phyloP scores from a whole-genome alignment of 78 protist species.

The Chrysochromulina parva region DNA sequence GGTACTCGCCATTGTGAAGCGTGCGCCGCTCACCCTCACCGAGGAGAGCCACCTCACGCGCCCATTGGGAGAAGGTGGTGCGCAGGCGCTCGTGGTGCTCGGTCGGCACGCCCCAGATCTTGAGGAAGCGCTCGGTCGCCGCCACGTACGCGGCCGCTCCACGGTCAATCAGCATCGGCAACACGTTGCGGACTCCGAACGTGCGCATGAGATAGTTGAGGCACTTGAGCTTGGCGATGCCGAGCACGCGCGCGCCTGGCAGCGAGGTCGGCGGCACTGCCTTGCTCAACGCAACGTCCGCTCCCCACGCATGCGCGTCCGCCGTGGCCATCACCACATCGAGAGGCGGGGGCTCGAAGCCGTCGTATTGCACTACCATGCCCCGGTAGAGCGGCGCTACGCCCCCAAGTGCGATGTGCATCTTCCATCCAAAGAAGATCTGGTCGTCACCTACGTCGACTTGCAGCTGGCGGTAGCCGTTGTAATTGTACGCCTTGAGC shows the following conservation, averaged over 20 bases:
- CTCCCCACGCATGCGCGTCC: too few species aligned
- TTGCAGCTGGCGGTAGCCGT: not conserved
- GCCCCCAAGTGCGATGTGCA: not conserved
- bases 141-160: not conserved
- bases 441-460: not conserved
- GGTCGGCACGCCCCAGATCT: not conserved
- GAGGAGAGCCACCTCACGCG: not conserved
- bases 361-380: constrained; percentile 1
- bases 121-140: not conserved
- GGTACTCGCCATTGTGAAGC: not conserved
- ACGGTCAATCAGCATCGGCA: not conserved
- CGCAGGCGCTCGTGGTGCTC: not conserved
- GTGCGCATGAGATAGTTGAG: not conserved
- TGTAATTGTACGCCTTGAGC: not conserved
- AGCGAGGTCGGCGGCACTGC: not conserved
- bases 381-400: constrained; percentile 3
- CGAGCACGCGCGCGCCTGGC: not conserved
- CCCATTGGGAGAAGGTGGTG: not conserved
- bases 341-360: not conserved
- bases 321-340: not conserved
- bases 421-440: constrained; percentile 2
- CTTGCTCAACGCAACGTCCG: too few species aligned
- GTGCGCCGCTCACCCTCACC: too few species aligned
- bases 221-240: constrained; percentile 14
- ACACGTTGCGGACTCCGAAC: not conserved